These are phyloP conservation scores for Fusarium marasasianum DNA, from an alignment of 2,329 filamentous ascomycete genomes.

Conservation along the genomic window DNA sequence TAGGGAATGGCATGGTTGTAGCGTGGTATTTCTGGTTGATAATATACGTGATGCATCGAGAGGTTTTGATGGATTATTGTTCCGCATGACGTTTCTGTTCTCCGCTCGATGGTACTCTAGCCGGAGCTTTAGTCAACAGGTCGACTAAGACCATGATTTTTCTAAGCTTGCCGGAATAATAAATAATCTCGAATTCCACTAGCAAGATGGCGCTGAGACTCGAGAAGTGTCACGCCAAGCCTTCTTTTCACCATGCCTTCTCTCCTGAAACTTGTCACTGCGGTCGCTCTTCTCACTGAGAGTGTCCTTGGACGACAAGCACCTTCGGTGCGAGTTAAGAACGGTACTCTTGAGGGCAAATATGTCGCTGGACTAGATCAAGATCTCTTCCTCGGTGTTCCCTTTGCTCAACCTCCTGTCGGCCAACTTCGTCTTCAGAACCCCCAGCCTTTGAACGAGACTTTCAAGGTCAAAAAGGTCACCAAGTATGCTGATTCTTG, in stretches of 20 bases:
- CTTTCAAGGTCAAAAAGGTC: conserved; percentile 22
- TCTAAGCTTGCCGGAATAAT: neutral
- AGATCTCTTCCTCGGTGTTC: conserved; percentile 37
- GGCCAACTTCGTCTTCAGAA: conserved; percentile 30
- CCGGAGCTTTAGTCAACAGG: neutral
- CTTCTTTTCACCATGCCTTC: conserved; percentile 7
- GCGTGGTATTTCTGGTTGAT: neutral
- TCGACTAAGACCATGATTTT: neutral
- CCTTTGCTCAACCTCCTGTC: conserved; percentile 36
- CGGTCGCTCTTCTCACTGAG: conserved; percentile 8
- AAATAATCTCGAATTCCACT: neutral
- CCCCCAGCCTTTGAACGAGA: conserved; percentile 20
- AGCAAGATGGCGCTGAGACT: neutral
- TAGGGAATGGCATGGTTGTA: neutral
- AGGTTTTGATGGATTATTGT: neutral
- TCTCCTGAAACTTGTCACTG: conserved; percentile 3
- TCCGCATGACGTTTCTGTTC: conserved; percentile 1
- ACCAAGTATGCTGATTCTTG: conserved; percentile 39
- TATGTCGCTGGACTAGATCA: conserved; percentile 33
- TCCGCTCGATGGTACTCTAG: neutral
- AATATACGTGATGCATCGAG: neutral
- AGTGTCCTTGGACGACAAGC: conserved; percentile 1
- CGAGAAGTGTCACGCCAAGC: neutral
- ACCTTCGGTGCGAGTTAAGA: conserved; percentile 33
- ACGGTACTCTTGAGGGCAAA: conserved; percentile 35